A percentile compares a stretch with the other conserved stretches of the same genome.
These are phyloP conservation scores for Gaertneriomyces sp. DNA, from an alignment of 192 early-diverging fungal species.

Conservation along the genomic window DNA sequence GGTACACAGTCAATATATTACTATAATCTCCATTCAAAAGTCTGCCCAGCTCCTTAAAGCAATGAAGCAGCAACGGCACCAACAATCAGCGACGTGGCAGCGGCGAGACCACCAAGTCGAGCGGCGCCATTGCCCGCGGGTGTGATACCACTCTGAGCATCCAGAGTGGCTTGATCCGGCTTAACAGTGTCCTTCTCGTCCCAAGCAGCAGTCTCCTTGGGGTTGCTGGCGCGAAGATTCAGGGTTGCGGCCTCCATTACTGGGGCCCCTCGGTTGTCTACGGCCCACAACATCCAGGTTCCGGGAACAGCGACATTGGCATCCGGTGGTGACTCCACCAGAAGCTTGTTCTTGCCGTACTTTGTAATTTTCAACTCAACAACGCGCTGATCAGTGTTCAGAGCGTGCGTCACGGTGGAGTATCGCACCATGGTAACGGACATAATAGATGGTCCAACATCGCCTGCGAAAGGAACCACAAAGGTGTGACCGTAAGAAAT, in stretches of 20 bases:
- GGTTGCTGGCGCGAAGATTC: conserved; percentile 6
- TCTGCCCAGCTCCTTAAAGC: background rate
- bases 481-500: conserved; percentile 28
- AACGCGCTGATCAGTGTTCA: conserved; percentile 45
- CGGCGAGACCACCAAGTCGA: background rate
- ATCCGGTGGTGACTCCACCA: conserved; percentile 32
- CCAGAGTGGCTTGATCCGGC: background rate
- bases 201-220: background rate
- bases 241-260: conserved; percentile 14
- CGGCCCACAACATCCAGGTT: conserved; percentile 41
- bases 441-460: conserved; percentile 7
- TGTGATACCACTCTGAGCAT: background rate
- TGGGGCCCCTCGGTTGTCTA: conserved; percentile 30
- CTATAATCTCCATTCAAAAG: background rate
- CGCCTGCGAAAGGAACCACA: conserved; percentile 13
- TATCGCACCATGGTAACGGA: conserved; percentile 33
- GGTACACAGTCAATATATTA: too few species aligned
- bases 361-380: conserved; percentile 30
- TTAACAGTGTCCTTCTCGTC: conserved; percentile 1
- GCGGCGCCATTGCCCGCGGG: background rate
- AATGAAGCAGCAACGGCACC: background rate
- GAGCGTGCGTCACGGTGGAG: conserved; percentile 38
- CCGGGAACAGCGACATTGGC: conserved; percentile 34
- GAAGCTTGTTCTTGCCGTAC: conserved; percentile 2
- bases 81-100: background rate